Percentiles rank a stretch among this genome's conserved stretches.
These are phyloP conservation scores for Zygosaccharomyces kombuchaensis DNA, from an alignment of 805 yeast species.

Conservation along the genomic window DNA sequence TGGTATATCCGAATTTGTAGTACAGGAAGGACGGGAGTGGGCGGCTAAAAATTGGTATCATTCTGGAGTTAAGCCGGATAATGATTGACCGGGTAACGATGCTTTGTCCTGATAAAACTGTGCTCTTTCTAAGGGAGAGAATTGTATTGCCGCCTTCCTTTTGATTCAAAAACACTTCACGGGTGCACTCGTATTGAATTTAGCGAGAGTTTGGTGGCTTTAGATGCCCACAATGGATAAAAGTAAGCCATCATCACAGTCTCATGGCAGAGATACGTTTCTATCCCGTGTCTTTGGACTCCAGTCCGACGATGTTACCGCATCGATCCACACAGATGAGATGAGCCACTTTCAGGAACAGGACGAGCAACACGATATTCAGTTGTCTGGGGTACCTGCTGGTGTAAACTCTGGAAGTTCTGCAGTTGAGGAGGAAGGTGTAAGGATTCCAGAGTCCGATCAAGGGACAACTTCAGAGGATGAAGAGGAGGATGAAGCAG, in stretches of 20 bases:
- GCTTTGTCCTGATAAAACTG: constrained; percentile 1
- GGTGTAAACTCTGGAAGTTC: constrained; percentile 2
- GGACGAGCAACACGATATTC: constrained; percentile 1
- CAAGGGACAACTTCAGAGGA: constrained; percentile 31
- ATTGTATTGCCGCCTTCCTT: constrained; percentile 9
- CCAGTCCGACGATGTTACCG: constrained; percentile 29
- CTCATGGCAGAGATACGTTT: constrained; percentile 28
- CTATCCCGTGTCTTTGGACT: constrained; percentile 34
- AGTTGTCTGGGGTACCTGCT: constrained; percentile 1
- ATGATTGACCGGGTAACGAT: constrained; percentile 5
- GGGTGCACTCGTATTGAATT: background rate
- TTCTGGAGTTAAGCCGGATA: background rate
- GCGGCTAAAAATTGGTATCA: constrained; percentile 3
- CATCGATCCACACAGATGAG: constrained; percentile 28
- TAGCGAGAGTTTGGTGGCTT: background rate
- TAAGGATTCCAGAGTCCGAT: constrained; percentile 34
- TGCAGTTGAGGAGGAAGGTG: constrained; percentile 9
- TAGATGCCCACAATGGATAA: constrained; percentile 7
- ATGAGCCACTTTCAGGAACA: constrained; percentile 25
- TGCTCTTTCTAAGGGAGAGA: constrained; percentile 6
- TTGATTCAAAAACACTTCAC: background rate
- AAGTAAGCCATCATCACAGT: constrained; percentile 11
- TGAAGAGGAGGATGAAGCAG: constrained; percentile 16
- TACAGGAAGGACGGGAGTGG: background rate
- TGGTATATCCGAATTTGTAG: background rate